Conservation (phyloP, 139 green algal species). For the Chlorella vulgaris region DNA sequence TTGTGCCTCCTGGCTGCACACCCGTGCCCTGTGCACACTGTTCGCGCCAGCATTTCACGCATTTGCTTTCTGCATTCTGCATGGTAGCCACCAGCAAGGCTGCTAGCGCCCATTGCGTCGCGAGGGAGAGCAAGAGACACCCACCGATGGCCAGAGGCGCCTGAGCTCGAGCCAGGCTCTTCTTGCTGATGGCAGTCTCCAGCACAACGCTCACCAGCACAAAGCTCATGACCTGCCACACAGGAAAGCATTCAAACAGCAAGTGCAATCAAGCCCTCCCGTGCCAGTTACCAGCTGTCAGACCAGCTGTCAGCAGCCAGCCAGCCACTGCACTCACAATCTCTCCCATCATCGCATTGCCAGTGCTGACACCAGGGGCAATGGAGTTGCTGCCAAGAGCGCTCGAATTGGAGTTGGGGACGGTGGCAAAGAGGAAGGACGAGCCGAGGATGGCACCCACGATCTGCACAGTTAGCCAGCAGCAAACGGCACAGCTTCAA, state of each 20-base stretch:
- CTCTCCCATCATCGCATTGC: conserved; percentile 43
- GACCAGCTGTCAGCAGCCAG: too few species aligned
- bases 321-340: not conserved
- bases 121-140: too few species aligned
- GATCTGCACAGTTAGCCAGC: conserved; percentile 5
- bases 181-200: conserved; percentile 34
- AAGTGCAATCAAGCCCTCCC: too few species aligned
- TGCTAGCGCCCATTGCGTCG: too few species aligned
- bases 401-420: conserved; percentile 2
- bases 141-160: conserved; percentile 42
- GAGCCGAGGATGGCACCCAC: conserved; percentile 47
- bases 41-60: too few species aligned
- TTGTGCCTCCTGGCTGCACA: too few species aligned
- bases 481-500: too few species aligned
- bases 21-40: too few species aligned
- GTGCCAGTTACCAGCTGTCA: too few species aligned
- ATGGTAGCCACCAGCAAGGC: too few species aligned
- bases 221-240: conserved; percentile 26
- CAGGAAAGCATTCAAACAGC: too few species aligned
- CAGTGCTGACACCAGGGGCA: conserved; percentile 12
- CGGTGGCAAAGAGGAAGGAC: conserved; percentile 33
- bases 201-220: conserved; percentile 43
- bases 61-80: too few species aligned
- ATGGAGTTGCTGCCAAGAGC: conserved; percentile 36
- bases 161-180: not conserved